Conservation (phyloP, 345 rosid species). For the Corymbia maculata region DNA sequence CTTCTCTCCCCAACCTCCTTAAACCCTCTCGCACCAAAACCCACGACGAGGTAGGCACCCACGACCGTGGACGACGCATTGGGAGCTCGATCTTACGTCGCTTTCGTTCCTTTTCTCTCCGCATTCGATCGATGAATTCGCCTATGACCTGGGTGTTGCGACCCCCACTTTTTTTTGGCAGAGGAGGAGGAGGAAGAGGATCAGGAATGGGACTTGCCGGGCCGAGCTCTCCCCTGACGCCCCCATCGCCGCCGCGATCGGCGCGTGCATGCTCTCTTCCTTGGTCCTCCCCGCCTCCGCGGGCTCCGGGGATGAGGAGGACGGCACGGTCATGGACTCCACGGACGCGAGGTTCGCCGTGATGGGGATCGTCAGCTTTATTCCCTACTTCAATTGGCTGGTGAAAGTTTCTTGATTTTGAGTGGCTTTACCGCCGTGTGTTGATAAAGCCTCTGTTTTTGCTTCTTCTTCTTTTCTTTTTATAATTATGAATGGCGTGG, state of each 20-base stretch:
- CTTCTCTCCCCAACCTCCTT: neutral
- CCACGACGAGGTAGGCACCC: neutral
- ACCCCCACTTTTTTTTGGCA: too few relatives aligned
- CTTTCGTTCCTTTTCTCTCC: too few relatives aligned
- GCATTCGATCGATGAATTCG: neutral
- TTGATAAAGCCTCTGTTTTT: neutral
- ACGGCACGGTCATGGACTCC: constrained; percentile 37
- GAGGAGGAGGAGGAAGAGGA: constrained; percentile 8
- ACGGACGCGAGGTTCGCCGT: constrained; percentile 73
- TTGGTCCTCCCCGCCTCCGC: constrained; percentile 41
- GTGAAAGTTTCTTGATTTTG: constrained; percentile 11
- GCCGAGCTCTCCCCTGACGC: constrained; percentile 63
- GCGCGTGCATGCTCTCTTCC: constrained; percentile 69
- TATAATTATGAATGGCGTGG: neutral
- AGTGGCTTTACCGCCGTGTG: neutral
- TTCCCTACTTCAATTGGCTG: constrained; percentile 98
- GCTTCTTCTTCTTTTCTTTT: neutral
- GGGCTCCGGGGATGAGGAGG: constrained; percentile 21
- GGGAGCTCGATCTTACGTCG: neutral
- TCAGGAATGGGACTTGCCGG: constrained; percentile 31
- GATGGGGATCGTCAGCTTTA: constrained; percentile 90
- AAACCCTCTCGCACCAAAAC: neutral
- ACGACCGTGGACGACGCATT: neutral
- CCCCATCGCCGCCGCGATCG: constrained; percentile 64
- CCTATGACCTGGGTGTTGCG: neutral